Percentiles rank a stretch among this genome's conserved stretches.
Evolutionary conservation across 495 filamentous ascomycete genomes (phyloP).

Genomic region (Corynascus novoguineensis): DNA sequence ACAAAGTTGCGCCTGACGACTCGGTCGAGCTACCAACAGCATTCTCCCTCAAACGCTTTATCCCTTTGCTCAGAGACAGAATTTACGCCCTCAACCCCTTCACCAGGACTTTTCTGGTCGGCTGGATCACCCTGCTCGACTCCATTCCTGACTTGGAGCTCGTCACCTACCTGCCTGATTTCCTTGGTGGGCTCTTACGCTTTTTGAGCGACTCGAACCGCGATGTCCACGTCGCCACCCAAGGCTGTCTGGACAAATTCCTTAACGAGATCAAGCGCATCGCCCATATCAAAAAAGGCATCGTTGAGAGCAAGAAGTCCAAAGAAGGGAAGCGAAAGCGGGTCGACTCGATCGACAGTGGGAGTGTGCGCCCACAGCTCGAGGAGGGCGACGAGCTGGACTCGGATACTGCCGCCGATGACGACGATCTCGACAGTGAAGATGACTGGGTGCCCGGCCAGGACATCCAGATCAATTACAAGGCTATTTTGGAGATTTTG

Average conservation of each 20-base stretch:
- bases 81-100: constrained; percentile 93
- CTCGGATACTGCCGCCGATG: constrained; percentile 55
- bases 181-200: constrained; percentile 81
- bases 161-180: constrained; percentile 86
- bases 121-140: constrained; percentile 91
- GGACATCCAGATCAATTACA: constrained; percentile 91
- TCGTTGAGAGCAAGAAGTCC: constrained; percentile 77
- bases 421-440: constrained; percentile 57
- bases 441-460: constrained; percentile 96
- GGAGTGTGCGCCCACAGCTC: constrained; percentile 40
- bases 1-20: constrained; percentile 46
- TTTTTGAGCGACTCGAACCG: constrained; percentile 88
- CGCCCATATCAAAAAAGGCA: constrained; percentile 81
- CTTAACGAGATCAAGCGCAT: constrained; percentile 92
- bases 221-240: constrained; percentile 90
- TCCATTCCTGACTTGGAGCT: constrained; percentile 97
- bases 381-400: constrained; percentile 51
- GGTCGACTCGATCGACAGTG: constrained; percentile 59
- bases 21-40: constrained; percentile 67
- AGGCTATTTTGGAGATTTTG: constrained; percentile 85
- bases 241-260: constrained; percentile 86
- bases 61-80: constrained; percentile 85
- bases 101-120: constrained; percentile 89
- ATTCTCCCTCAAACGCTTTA: constrained; percentile 87
- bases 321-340: constrained; percentile 62